Evolutionary conservation across 2,329 filamentous ascomycete genomes (phyloP).

Genomic region (Taxawa tesnikishii): DNA sequence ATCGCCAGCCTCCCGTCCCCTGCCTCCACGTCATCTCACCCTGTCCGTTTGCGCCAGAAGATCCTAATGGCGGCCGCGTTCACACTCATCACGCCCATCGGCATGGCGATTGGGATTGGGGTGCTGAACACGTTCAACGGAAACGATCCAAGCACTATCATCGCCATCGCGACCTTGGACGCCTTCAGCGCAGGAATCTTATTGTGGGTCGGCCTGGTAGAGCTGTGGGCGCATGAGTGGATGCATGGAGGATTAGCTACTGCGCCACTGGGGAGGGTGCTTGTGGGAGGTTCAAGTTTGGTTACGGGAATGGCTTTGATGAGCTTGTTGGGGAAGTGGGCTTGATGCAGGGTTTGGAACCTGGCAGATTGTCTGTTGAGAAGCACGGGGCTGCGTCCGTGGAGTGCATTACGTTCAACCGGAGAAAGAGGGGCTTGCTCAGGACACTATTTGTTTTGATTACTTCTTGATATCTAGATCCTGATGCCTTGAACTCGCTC

Average conservation of each 20-base stretch:
- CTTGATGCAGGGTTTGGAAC: too few species aligned
- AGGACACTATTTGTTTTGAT: too few species aligned
- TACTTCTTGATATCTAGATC: too few species aligned
- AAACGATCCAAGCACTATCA: constrained; percentile 53
- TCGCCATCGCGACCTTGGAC: constrained; percentile 63
- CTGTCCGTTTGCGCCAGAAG: constrained; percentile 32
- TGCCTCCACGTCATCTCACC: constrained; percentile 11
- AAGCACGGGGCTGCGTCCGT: too few species aligned
- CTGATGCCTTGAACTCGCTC: too few species aligned
- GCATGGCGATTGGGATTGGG: constrained; percentile 70
- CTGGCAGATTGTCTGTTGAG: too few species aligned
- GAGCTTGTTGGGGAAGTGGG: constrained; percentile 67
- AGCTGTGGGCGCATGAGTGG: constrained; percentile 73
- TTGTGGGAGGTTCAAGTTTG: constrained; percentile 37
- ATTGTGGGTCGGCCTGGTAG: constrained; percentile 67
- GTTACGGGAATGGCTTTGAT: constrained; percentile 54
- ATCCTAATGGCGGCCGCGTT: constrained; percentile 51
- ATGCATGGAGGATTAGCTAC: constrained; percentile 37
- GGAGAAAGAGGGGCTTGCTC: too few species aligned
- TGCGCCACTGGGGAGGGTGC: constrained; percentile 32
- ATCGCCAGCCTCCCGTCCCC: constrained; percentile 49
- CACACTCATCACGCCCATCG: constrained; percentile 60
- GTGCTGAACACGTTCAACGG: constrained; percentile 61
- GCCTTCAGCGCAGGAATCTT: constrained; percentile 64
- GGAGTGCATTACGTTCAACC: too few species aligned